phyloP scores from a whole-genome alignment of 2,329 filamentous ascomycete species.

The Colletotrichum neosansevieriae region DNA sequence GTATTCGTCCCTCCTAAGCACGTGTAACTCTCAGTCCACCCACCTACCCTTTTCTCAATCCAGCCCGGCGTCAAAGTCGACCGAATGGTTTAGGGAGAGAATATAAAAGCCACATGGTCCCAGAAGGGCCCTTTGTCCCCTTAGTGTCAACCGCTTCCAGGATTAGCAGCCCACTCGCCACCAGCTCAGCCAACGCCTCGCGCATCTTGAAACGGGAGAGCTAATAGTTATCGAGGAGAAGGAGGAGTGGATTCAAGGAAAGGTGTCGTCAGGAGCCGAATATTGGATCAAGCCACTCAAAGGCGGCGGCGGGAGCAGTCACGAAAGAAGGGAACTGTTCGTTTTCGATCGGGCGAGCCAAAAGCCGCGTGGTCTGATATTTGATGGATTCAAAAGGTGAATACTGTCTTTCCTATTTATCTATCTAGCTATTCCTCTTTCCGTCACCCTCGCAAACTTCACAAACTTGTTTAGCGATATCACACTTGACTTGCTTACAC shows the following conservation, averaged over 20 bases:
- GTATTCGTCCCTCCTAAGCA: background rate
- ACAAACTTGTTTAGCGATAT: background rate
- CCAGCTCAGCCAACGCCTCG: slow-evolving; percentile 22
- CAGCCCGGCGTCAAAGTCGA: slow-evolving; percentile 11
- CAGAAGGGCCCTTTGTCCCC: slow-evolving; percentile 21
- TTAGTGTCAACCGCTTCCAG: slow-evolving; percentile 22
- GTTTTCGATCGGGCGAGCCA: slow-evolving; percentile 7
- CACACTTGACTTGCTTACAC: slow-evolving; percentile 1
- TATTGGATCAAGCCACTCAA: background rate
- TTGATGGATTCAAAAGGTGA: slow-evolving; percentile 22
- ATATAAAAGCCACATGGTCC: slow-evolving; percentile 26
- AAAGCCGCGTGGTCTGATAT: slow-evolving; percentile 10
- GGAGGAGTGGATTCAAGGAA: background rate
- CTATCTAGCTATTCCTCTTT: background rate
- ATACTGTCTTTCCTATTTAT: no score
- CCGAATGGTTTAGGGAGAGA: no score
- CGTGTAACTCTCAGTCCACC: background rate
- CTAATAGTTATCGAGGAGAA: background rate
- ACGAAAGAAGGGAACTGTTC: background rate
- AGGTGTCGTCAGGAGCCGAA: background rate
- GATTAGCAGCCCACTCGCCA: slow-evolving; percentile 24
- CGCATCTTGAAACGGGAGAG: slow-evolving; percentile 8
- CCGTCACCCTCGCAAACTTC: background rate
- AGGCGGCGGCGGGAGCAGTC: background rate
- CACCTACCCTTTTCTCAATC: slow-evolving; percentile 2